phyloP scores from a whole-genome alignment of 805 yeast genomes.

The Wickerhamiella nectarea region DNA sequence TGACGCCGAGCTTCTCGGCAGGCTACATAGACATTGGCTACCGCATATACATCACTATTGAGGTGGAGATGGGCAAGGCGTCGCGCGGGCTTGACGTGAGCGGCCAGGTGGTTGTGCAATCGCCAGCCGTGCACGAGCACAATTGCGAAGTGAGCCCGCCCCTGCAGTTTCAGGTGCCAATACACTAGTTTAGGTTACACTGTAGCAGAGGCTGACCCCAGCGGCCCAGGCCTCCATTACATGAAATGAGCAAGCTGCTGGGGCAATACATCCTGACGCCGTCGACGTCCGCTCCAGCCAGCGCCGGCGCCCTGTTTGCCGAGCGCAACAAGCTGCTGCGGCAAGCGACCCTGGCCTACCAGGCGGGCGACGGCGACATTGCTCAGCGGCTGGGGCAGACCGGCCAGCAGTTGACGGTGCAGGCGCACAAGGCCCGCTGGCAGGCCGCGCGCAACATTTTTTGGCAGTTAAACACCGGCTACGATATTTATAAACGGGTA shows the following conservation, averaged over 20 bases:
- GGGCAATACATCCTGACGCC: background rate
- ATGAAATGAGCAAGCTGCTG: background rate
- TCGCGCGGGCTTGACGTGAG: no score
- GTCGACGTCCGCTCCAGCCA: background rate
- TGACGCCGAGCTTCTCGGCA: no score
- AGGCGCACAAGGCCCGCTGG: background rate
- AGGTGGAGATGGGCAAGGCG: no score
- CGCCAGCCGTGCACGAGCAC: no score
- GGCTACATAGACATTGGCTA: no score
- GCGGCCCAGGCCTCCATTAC: background rate
- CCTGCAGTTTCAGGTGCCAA: no score
- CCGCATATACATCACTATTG: no score
- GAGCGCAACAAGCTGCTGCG: background rate
- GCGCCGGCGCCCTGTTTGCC: background rate
- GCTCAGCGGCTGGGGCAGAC: background rate
- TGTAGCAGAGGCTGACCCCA: no score
- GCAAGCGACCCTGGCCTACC: background rate
- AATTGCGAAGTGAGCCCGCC: no score
- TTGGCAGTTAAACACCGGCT: background rate
- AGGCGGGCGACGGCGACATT: slow-evolving; percentile 1
- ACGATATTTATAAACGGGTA: background rate
- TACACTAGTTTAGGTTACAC: no score
- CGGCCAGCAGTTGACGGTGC: background rate
- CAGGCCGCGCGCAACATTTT: background rate
- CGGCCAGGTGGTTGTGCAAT: no score